These are phyloP conservation scores for Pezicula carpinea DNA, from an alignment of 2,329 filamentous ascomycete genomes.

Conservation along the genomic window DNA sequence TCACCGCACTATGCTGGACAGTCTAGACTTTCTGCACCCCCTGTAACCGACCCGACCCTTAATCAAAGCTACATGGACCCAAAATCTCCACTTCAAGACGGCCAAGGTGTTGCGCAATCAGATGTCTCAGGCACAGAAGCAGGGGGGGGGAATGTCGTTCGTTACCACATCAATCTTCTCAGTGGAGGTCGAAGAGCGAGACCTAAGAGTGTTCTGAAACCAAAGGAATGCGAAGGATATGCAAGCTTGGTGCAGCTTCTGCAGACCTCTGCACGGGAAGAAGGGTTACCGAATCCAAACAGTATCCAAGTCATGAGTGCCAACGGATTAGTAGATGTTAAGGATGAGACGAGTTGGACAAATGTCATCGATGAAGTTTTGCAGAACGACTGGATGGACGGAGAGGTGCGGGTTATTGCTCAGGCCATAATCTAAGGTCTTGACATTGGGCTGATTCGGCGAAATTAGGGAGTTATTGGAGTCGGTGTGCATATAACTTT, in stretches of 20 bases:
- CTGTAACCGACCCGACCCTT: no score
- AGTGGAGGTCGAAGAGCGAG: slow-evolving; percentile 15
- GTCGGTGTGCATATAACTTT: no score
- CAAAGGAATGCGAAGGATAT: slow-evolving; percentile 18
- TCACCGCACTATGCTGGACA: no score
- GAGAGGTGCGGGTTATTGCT: slow-evolving; percentile 22
- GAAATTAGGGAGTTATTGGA: no score
- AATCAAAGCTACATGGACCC: no score
- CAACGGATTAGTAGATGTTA: slow-evolving; percentile 18
- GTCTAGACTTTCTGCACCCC: not conserved
- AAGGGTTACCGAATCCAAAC: slow-evolving; percentile 7
- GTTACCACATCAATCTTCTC: slow-evolving; percentile 24
- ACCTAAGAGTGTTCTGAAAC: slow-evolving; percentile 14
- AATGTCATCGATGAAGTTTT: slow-evolving; percentile 14
- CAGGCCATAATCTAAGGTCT: not conserved
- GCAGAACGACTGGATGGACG: slow-evolving; percentile 27
- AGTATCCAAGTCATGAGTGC: slow-evolving; percentile 20
- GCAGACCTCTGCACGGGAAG: slow-evolving; percentile 13
- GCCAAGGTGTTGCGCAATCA: not conserved
- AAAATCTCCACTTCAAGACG: not conserved
- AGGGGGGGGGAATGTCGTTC: not conserved
- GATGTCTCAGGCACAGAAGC: not conserved
- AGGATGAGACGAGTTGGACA: slow-evolving; percentile 20
- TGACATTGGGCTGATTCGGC: no score
- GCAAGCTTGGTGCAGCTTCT: slow-evolving; percentile 21